A percentile compares a stretch with the other conserved stretches of the same genome.
phyloP scores from a whole-genome alignment of 2,329 filamentous ascomycete species.

The Hymenoscyphus infarciens region DNA sequence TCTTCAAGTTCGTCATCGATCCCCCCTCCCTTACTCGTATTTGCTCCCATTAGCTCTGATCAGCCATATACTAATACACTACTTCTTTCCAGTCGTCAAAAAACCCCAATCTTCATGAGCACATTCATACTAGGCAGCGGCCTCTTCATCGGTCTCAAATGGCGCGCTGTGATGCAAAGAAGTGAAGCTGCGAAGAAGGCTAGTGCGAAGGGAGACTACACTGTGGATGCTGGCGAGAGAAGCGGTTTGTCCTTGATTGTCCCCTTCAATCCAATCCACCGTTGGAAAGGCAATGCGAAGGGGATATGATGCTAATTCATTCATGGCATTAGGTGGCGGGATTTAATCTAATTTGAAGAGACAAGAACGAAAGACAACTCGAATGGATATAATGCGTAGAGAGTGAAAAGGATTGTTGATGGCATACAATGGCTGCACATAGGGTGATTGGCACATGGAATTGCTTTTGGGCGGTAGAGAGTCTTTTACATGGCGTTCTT shows the following conservation, averaged over 20 bases:
- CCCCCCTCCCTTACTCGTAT: background rate
- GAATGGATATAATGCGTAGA: background rate
- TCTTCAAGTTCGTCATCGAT: constrained; percentile 20
- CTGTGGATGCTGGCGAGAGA: constrained; percentile 29
- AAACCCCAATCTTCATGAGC: constrained; percentile 30
- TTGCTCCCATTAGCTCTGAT: background rate
- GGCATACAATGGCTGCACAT: background rate
- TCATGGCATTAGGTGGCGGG: background rate
- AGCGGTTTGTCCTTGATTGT: too few species aligned
- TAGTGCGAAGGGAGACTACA: constrained; percentile 28
- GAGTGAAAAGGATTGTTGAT: background rate
- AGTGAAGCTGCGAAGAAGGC: constrained; percentile 35
- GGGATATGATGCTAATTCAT: too few species aligned
- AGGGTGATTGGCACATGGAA: background rate
- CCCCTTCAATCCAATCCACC: too few species aligned
- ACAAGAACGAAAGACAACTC: background rate
- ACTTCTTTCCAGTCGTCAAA: constrained; percentile 21
- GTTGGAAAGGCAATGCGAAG: too few species aligned
- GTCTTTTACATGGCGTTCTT: background rate
- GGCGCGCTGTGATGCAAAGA: constrained; percentile 32
- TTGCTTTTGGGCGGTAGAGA: background rate
- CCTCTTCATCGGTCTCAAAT: constrained; percentile 34
- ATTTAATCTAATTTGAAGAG: background rate
- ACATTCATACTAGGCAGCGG: constrained; percentile 29
- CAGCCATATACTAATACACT: background rate